phyloP scores from a whole-genome alignment of 306 rosid species.

The Urtica urens region DNA sequence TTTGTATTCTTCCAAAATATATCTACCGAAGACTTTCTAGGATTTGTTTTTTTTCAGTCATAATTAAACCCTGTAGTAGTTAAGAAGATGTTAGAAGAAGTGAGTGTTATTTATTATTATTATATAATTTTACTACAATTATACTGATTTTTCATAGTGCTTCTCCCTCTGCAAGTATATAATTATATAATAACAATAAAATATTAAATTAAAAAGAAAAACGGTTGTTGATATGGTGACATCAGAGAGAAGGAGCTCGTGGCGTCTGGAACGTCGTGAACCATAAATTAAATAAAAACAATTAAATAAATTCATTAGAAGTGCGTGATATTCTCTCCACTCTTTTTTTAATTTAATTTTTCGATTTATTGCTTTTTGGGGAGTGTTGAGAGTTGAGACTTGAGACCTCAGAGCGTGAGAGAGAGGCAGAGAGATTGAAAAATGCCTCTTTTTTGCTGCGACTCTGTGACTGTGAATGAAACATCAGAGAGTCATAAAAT shows the following conservation, averaged over 20 bases:
- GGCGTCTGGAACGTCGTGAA: constrained; percentile 22
- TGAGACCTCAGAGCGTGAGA: too few species aligned
- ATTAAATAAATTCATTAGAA: constrained; percentile 17
- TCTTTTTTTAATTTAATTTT: background rate
- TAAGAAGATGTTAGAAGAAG: too few species aligned
- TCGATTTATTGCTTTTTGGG: background rate
- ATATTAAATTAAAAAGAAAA: background rate
- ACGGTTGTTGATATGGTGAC: constrained; percentile 14
- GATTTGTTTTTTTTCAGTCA: too few species aligned
- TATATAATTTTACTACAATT: background rate
- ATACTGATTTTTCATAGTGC: background rate
- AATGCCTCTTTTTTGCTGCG: constrained; percentile 8
- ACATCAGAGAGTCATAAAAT: background rate
- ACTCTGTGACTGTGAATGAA: background rate
- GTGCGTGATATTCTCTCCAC: constrained; percentile 28
- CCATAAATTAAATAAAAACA: background rate
- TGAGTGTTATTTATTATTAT: background rate
- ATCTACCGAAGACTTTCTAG: too few species aligned
- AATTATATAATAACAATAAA: background rate
- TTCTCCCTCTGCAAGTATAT: too few species aligned
- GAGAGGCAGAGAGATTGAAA: too few species aligned
- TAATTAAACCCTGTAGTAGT: too few species aligned
- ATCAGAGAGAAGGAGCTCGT: constrained; percentile 13
- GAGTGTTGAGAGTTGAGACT: constrained; percentile 7
- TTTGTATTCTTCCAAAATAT: too few species aligned